phyloP scores from a whole-genome alignment of 2,329 filamentous ascomycete genomes.

The Aspergillus sp. region DNA sequence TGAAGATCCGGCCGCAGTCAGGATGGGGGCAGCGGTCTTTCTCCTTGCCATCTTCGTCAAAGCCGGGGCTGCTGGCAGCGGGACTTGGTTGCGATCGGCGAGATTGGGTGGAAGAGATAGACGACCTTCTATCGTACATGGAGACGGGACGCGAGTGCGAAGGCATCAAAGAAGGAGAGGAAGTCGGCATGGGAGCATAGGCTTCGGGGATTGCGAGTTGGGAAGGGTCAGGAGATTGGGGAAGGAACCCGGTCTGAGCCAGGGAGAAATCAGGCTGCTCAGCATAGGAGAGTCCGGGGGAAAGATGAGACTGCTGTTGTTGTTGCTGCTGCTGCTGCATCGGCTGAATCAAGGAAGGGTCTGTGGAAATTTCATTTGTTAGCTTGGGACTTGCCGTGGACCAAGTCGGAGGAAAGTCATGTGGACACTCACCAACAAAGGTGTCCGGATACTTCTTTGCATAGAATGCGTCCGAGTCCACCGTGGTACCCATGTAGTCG shows the following conservation, averaged over 20 bases:
- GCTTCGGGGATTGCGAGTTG: conserved; percentile 30
- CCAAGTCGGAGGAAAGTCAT: neutral
- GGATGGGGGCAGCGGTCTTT: conserved; percentile 75
- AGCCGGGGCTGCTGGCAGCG: conserved; percentile 60
- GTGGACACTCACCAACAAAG: conserved; percentile 32
- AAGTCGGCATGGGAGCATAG: conserved; percentile 23
- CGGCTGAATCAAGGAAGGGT: conserved; percentile 60
- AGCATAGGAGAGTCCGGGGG: conserved; percentile 33
- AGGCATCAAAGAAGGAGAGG: conserved; percentile 66
- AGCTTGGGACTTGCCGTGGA: neutral
- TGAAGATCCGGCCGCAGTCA: conserved; percentile 83
- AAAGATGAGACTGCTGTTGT: conserved; percentile 28
- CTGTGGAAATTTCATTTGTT: conserved; percentile 33
- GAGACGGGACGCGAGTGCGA: conserved; percentile 55
- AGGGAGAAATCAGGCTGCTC: conserved; percentile 33
- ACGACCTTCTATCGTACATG: conserved; percentile 60
- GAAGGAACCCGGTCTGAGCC: conserved; percentile 29
- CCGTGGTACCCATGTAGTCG: conserved; percentile 47
- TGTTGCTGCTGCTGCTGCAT: conserved; percentile 33
- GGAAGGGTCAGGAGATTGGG: conserved; percentile 38
- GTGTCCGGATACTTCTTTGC: conserved; percentile 43
- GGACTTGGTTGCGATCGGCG: conserved; percentile 60
- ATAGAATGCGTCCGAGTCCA: conserved; percentile 46
- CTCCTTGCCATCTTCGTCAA: conserved; percentile 60
- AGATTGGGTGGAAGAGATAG: conserved; percentile 70